Conservation (phyloP, 2,329 filamentous ascomycete genomes). For the Sphaerulina musiva region DNA sequence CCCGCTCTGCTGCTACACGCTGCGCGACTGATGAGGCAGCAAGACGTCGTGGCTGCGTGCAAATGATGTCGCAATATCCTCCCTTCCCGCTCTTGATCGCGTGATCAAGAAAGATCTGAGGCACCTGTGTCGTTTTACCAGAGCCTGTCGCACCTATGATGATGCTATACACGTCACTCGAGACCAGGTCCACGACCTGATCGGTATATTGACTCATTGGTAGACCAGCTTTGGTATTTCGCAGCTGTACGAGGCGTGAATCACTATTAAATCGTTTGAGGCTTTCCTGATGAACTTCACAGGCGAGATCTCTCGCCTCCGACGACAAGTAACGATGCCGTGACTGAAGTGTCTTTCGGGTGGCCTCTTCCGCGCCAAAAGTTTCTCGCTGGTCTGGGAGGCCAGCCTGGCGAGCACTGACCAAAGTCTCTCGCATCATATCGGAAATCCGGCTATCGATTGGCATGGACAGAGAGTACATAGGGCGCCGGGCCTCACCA, state of each 20-base stretch:
- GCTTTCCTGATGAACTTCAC: constrained; percentile 12
- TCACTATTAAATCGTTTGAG: constrained; percentile 20
- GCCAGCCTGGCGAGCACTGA: constrained; percentile 32
- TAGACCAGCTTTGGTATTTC: constrained; percentile 33
- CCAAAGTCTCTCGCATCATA: constrained; percentile 35
- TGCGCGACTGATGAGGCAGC: constrained; percentile 43
- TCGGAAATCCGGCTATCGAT: constrained; percentile 31
- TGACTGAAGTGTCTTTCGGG: neutral
- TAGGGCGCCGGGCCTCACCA: constrained; percentile 30
- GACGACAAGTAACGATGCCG: constrained; percentile 5
- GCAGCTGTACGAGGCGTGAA: constrained; percentile 18
- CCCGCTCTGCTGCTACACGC: constrained; percentile 44
- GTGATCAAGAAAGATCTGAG: constrained; percentile 50
- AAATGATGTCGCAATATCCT: constrained; percentile 45
- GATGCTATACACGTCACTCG: constrained; percentile 40
- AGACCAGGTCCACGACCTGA: constrained; percentile 24
- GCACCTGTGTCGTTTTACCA: constrained; percentile 47
- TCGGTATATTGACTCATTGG: constrained; percentile 34
- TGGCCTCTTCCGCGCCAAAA: constrained; percentile 21
- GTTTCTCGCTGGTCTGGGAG: constrained; percentile 30
- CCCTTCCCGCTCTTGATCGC: constrained; percentile 37
- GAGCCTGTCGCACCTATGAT: constrained; percentile 44
- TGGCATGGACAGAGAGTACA: constrained; percentile 27
- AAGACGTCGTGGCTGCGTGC: constrained; percentile 46
- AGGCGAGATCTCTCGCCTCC: constrained; percentile 4